Percentiles rank a stretch among this genome's conserved stretches.
These are phyloP conservation scores for Yamadazyma songkhlaensis DNA, from an alignment of 1,139 yeast species.

Conservation along the genomic window DNA sequence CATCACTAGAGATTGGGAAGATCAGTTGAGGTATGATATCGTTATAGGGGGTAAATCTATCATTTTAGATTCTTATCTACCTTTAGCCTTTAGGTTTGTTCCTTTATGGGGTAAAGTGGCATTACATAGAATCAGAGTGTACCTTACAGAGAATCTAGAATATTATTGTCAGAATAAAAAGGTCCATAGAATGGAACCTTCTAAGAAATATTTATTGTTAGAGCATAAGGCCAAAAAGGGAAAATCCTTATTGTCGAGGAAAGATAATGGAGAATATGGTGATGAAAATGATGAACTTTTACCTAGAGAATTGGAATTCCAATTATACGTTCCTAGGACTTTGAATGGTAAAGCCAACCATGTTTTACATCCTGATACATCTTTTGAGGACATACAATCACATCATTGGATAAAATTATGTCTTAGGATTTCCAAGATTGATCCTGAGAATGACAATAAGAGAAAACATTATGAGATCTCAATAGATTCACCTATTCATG, in stretches of 20 bases:
- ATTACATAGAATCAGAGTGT: constrained; percentile 80
- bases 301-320: constrained; percentile 74
- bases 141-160: constrained; percentile 84
- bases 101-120: constrained; percentile 84
- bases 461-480: constrained; percentile 88
- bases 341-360: constrained; percentile 45
- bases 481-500: constrained; percentile 86
- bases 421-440: constrained; percentile 65
- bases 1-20: constrained; percentile 91
- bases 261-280: constrained; percentile 33
- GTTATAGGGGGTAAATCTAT: constrained; percentile 86
- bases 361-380: constrained; percentile 76
- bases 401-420: constrained; percentile 95
- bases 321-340: constrained; percentile 71
- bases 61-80: constrained; percentile 77
- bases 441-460: constrained; percentile 54
- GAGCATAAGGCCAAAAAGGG: constrained; percentile 74
- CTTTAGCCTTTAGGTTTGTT: constrained; percentile 77
- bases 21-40: constrained; percentile 83
- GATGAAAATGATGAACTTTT: constrained; percentile 33
- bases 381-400: constrained; percentile 70
- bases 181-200: constrained; percentile 90
- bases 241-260: constrained; percentile 31
- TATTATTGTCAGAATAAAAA: constrained; percentile 82
- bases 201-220: constrained; percentile 70